phyloP scores from a whole-genome alignment of 2,329 filamentous ascomycete genomes.

The Xylaria sp. region DNA sequence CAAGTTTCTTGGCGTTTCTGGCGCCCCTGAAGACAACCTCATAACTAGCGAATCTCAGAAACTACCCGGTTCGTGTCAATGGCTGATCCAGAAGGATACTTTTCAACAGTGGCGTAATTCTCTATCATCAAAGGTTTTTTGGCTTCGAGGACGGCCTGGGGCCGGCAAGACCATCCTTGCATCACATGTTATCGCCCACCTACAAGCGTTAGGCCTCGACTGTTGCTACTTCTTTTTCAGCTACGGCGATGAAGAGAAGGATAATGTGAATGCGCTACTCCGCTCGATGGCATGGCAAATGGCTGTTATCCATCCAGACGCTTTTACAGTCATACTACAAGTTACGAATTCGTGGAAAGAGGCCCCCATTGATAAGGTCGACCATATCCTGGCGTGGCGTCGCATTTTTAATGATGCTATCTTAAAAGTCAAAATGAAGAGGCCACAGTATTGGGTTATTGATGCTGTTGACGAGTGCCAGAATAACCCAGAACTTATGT shows the following conservation, averaged over 20 bases:
- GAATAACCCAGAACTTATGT: slow-evolving; percentile 38
- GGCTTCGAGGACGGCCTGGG: slow-evolving; percentile 33
- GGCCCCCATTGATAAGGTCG: slow-evolving; percentile 38
- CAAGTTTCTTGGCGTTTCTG: slow-evolving; percentile 6
- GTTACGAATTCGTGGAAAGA: slow-evolving; percentile 35
- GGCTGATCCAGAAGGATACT: slow-evolving; percentile 17
- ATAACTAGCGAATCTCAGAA: slow-evolving; percentile 9
- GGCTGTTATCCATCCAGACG: slow-evolving; percentile 43
- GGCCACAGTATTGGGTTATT: slow-evolving; percentile 49
- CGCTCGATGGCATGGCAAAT: slow-evolving; percentile 49
- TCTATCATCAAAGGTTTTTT: slow-evolving; percentile 26
- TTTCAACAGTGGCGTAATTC: slow-evolving; percentile 31
- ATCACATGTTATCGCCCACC: slow-evolving; percentile 26
- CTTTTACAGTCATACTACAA: slow-evolving; percentile 29
- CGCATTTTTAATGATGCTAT: slow-evolving; percentile 40
- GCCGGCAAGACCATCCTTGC: slow-evolving; percentile 32
- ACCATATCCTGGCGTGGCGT: slow-evolving; percentile 45
- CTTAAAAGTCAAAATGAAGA: slow-evolving; percentile 37
- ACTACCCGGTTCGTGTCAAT: slow-evolving; percentile 29
- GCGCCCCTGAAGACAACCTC: slow-evolving; percentile 11
- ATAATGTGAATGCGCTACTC: slow-evolving; percentile 38
- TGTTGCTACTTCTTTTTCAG: slow-evolving; percentile 35
- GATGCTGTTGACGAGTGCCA: slow-evolving; percentile 50
- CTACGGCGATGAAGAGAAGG: slow-evolving; percentile 49
- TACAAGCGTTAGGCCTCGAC: slow-evolving; percentile 14